Evolutionary conservation across 768 basidiomycete species (phyloP).

Genomic region (Leccinellum rugosiceps): DNA sequence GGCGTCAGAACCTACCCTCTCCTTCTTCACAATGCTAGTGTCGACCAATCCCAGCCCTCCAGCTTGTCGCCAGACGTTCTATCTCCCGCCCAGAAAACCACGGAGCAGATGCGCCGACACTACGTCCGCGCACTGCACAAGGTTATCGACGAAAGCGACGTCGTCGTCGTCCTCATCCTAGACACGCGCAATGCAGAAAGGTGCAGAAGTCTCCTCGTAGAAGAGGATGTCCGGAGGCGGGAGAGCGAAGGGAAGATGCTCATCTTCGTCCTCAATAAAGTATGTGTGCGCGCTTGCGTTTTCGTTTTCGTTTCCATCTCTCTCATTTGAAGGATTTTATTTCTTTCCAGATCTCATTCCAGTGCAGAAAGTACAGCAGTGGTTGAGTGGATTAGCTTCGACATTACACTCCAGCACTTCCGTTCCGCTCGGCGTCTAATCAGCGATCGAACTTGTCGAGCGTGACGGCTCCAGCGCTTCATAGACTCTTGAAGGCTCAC

Average conservation of each 20-base stretch:
- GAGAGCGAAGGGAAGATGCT: constrained; percentile 89
- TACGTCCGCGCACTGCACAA: constrained; percentile 82
- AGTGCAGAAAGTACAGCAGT: constrained; percentile 82
- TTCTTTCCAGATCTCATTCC: constrained; percentile 78
- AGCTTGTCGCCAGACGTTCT: constrained; percentile 30
- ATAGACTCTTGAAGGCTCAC: constrained; percentile 82
- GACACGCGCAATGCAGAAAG: constrained; percentile 97
- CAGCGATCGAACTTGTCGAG: constrained; percentile 81
- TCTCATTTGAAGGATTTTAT: no score
- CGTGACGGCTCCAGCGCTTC: constrained; percentile 68
- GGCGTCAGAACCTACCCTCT: constrained; percentile 71
- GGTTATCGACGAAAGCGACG: constrained; percentile 91
- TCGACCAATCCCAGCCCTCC: constrained; percentile 5
- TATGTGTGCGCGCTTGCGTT: constrained; percentile 54
- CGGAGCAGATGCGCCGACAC: constrained; percentile 66
- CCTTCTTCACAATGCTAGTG: constrained; percentile 55
- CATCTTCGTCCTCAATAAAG: constrained; percentile 95
- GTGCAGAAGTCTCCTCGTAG: constrained; percentile 86
- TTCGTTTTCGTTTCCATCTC: constrained; percentile 1
- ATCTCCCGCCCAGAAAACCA: constrained; percentile 47
- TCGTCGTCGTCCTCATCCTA: constrained; percentile 82
- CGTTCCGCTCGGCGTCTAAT: constrained; percentile 79
- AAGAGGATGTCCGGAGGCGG: constrained; percentile 86
- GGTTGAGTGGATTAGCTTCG: constrained; percentile 92
- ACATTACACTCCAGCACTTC: constrained; percentile 87